Base-by-base conservation (phyloP, 208 protist genomes). In the Hexamita inflata region DNA sequence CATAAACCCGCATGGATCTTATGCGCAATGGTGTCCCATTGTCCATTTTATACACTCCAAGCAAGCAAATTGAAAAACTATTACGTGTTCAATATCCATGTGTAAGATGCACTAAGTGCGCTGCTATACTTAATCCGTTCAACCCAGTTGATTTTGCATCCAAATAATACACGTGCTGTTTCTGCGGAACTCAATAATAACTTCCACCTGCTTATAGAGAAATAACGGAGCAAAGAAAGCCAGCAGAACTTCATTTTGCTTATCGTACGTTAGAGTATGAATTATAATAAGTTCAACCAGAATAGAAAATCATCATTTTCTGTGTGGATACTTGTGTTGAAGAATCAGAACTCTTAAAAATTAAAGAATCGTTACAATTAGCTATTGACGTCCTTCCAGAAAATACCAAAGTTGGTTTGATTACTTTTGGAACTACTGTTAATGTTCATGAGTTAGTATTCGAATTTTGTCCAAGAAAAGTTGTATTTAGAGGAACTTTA, bases 391-490 rank as follows among this genome's bases (percentile, higher is more conserved):
- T 49, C 38, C 64, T 70, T 40, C 35, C 9, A 30, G 24, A 35
- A 7, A 15, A 70, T 15, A 45, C 11, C 32, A 40, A 49, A 32
- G 38, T 70, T 19, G n/a, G 11, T 11, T 38, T 70, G 15, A 34
- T 70, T 11, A 49, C 64, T 24, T 70, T 70, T 45, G 64, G 64
- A 32, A 49, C 40, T 24, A 38, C 42, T 13, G 64, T 49, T 40
- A 70, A n/a, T 45, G 64, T 70, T 49, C 64, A 70, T n/a, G 64
- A 70, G 42, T 7, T 70, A 2, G 32, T 45, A 24, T 70, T 45
- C n/a, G 64, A 70, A n/a, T 24, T 70, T 15, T 70, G 64, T 49
- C 64, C 64, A 30, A n/a, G 64, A 49, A 70, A 45, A 49, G 40
- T 70, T n/a, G 64, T 70, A 7, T 45, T 70, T 45, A 40, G 64